Base-by-base conservation (phyloP, 371 early-diverging fungal species). In the Haplosporangium sp. region DNA sequence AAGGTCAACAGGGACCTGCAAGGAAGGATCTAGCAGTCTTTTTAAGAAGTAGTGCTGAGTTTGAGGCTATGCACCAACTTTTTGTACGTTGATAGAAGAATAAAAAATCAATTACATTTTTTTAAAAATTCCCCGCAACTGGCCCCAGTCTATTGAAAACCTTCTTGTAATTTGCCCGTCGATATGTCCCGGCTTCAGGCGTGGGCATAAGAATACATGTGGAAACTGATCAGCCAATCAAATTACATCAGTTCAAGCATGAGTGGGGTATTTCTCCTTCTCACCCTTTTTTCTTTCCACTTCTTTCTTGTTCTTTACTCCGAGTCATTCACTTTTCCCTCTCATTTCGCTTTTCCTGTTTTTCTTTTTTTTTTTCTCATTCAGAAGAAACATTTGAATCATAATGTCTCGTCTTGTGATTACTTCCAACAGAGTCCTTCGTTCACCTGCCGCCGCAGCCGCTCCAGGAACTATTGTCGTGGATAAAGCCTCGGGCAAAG, bases 401-500 rank as follows among this genome's bases (percentile, higher is more conserved):
- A 27, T 34, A 59, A 77, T 69, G 69, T 19, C 69, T 61, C 73
- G 66, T 65, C 73, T 79, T 57, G 71, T 79, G 42, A 74, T 79
- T 53, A 68, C 71, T 57, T 79, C 79, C 61, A 67, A 66, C 64
- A 76, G 73, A 34, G 87, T 86, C 39, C 67, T 89, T 47, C 73
- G 88, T 39, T 88, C 88, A 2, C 79, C 87, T 48, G 61, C 81
- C 5, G 78, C 84, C 37, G 61, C 77, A 20, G 77, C 74, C 27
- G 75, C 79, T 5, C 84, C 88, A 66, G 87, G 84, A 19, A 73
- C 84, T 38, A 83, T 89, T 4, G 75, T 89, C 39, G 84, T 89
- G 4, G 87, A 89, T 67, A 78, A 84, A 62, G 57, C 65, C 13
- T 81, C 88, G 11, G 90, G 90, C 48, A 88, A 87, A 77, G 76